These are phyloP conservation scores for Populus ilicifolia DNA, from an alignment of 345 rosid genomes.

Conservation along the genomic window DNA sequence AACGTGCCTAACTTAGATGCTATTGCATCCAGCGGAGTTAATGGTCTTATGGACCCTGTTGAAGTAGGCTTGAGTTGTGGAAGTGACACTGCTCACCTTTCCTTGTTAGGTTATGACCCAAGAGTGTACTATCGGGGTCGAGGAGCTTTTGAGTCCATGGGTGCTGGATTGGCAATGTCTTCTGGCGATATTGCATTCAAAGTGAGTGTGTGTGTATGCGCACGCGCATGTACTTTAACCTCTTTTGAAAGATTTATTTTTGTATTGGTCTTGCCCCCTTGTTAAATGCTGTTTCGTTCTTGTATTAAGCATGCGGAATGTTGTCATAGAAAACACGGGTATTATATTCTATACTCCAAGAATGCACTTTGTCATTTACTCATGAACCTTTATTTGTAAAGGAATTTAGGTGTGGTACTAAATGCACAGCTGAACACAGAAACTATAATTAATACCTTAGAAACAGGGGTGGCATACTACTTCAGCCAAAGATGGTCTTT, in stretches of 20 bases:
- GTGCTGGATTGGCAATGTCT: slow-evolving; percentile 94
- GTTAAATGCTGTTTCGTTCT: not conserved
- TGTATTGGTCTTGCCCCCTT: not conserved
- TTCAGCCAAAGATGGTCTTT: too few species aligned
- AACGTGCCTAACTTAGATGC: slow-evolving; percentile 73
- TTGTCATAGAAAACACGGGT: not conserved
- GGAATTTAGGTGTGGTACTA: not conserved
- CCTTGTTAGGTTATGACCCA: slow-evolving; percentile 85
- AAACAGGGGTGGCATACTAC: not conserved
- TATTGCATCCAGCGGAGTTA: slow-evolving; percentile 82
- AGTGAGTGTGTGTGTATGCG: slow-evolving; percentile 12
- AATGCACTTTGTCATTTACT: not conserved
- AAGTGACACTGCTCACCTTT: slow-evolving; percentile 98
- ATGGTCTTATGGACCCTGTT: slow-evolving; percentile 99
- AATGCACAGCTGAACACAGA: not conserved
- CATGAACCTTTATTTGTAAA: not conserved
- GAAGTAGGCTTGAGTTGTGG: slow-evolving; percentile 99
- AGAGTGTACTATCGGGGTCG: slow-evolving; percentile 86
- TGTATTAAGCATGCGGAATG: not conserved
- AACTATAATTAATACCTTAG: not conserved
- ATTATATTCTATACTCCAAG: not conserved
- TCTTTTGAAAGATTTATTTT: not conserved
- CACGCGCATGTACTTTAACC: not conserved
- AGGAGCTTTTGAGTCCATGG: slow-evolving; percentile 98
- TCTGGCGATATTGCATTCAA: slow-evolving; percentile 95